A percentile compares a stretch with the other conserved stretches of the same genome.
Evolutionary conservation across 805 yeast species (phyloP).

Genomic region (Sugiyamaella smithiae): DNA sequence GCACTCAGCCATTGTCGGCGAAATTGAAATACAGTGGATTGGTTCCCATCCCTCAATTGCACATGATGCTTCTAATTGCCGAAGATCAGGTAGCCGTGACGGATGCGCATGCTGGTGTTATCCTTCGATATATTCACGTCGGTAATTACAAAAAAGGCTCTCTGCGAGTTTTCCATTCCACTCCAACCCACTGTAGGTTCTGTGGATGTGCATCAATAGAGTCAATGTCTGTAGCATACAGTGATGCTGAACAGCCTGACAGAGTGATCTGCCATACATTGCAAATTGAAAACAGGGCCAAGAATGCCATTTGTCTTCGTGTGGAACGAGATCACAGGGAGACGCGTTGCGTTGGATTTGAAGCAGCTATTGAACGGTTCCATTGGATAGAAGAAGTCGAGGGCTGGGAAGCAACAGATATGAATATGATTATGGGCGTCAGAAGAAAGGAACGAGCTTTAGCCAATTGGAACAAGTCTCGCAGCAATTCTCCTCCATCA

Average conservation of each 20-base stretch:
- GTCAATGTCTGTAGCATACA: conserved; percentile 69
- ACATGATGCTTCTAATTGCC: conserved; percentile 27
- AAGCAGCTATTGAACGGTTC: conserved; percentile 65
- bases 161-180: conserved; percentile 71
- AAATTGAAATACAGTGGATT: conserved; percentile 10
- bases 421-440: conserved; percentile 72
- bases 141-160: conserved; percentile 60
- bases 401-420: conserved; percentile 76
- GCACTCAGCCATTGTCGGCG: conserved; percentile 14
- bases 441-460: conserved; percentile 41
- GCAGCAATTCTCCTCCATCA: background rate
- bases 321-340: conserved; percentile 93
- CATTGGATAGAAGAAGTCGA: conserved; percentile 66
- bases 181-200: conserved; percentile 84
- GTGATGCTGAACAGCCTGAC: conserved; percentile 49
- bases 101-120: conserved; percentile 75
- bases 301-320: conserved; percentile 76
- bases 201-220: conserved; percentile 86
- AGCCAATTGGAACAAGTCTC: background rate
- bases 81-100: conserved; percentile 38
- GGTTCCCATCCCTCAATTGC: conserved; percentile 26
- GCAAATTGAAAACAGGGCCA: conserved; percentile 68
- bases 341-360: conserved; percentile 84
- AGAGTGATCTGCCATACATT: conserved; percentile 70
- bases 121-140: conserved; percentile 58